Evolutionary conservation across 2,329 filamentous ascomycete genomes (phyloP), one percentile per base, ranked within the genome.

Genomic region (Pyrenochaeta sp.): DNA sequence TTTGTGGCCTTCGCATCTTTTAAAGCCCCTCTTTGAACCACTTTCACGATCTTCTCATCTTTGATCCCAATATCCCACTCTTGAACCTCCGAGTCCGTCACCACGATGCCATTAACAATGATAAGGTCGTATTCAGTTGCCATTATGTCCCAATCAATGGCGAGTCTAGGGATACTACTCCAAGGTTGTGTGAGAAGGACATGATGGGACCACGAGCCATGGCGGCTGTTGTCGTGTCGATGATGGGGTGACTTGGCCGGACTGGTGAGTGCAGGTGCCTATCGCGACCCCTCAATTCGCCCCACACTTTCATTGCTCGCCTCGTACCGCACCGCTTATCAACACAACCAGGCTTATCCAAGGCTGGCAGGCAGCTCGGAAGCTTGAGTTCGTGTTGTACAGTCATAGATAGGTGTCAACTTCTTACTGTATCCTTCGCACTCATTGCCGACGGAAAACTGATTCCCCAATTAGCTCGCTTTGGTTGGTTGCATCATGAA

Each of bases 61-160:
- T 73, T 74, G 38, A 76, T 61, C n/a, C 65, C 74, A 31, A 77
- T 67, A 58, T 77, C 74, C 46, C 59, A 69, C 37, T 73, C 66
- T 31, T 60, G 60, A 20, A 68, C 60, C 8, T 72, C 65, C 1
- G 67, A 58, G 23, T 72, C 71, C 0, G 73, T 74, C 21, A 76
- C 72, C 0, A 75, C 71, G 3, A 76, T 36, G 3, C 74, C 74
- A 40, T 76, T 76, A 37, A 72, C 17, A 37, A 77, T 69, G 13
- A 76, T 19, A 8, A 76, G 56, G 48, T 77, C 74, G 38, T 62
- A 68, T 20, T 52, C 50, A 0, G 47, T 42, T 14, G 43, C 38
- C 56, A 54, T 60, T 1, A 13, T 28, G 36, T 26, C 19, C 24
- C n/a, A 18, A 13, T 4, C 29, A 27, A 24, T 36, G 35, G 23